Evolutionary conservation across 805 yeast species (phyloP), one percentile per base, ranked within the genome.

Genomic region (Wickerhamomyces queroliae): DNA sequence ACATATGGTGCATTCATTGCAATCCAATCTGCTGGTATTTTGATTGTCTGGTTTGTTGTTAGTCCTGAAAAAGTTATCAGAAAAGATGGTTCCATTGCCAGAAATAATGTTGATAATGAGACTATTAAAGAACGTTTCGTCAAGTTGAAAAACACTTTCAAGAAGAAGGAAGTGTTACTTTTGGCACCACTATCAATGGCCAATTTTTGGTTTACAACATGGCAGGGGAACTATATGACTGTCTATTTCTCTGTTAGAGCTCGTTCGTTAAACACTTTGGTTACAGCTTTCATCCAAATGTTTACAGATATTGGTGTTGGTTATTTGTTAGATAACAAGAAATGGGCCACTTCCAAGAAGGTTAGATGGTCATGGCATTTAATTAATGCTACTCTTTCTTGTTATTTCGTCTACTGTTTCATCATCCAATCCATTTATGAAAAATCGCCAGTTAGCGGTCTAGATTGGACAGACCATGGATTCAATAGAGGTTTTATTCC

Each of bases 21-120:
- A 5, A 42, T 57, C 16, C 59, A 56, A 36, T 52, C 57, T 40
- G n/a, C 44, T 2, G 61, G 62, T 18, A 38, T 50, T 1, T 52
- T 52, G 11, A 17, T 49, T 13, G 42, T 58, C 1, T 40, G 47
- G 8, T 35, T 55, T 17, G 21, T 56, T 16, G 42, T 57, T 7
- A 41, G 55, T 9, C 59, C 61, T 5, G 53, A 53, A 18, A 52
- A 56, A 30, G 39, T 62, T 3, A 48, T 53, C 15, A 53, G 65
- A 36, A 38, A 38, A 7, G 64, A 62, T 43, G 62, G 62, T 2
- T 45, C 41, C 12, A 41, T 33, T 19, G 37, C 52, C 6, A 42
- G 40, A 17, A 18, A 41, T 3, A 42, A 42, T 24, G 33, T 45
- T 10, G 35, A 39, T 19, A 26, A 45, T 3, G 41, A 43, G 13